Evolutionary conservation across 352 stramenopile genomes (phyloP).

Genomic region (Phytophthora kernoviae): DNA sequence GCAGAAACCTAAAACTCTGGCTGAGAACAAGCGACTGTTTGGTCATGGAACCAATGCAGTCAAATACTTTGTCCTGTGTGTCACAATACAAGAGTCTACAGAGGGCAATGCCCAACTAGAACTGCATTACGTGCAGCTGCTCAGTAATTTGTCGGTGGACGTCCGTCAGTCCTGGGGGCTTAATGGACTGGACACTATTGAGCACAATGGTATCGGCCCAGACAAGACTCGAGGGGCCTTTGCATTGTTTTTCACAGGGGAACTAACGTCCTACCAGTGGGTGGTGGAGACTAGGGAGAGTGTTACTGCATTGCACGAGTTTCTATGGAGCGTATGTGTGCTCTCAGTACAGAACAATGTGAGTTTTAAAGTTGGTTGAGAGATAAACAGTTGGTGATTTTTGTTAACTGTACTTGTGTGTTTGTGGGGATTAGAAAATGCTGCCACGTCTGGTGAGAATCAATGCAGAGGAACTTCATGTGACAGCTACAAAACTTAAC

Average conservation of each 20-base stretch:
- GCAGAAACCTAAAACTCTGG: constrained; percentile 63
- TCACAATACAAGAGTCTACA: constrained; percentile 55
- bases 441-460: constrained; percentile 62
- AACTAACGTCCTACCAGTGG: constrained; percentile 57
- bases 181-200: constrained; percentile 53
- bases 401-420: background rate
- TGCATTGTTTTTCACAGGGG: constrained; percentile 54
- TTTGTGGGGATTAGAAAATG: constrained; percentile 28
- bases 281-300: constrained; percentile 59
- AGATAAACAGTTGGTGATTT: background rate
- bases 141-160: constrained; percentile 71
- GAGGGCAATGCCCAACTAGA: constrained; percentile 24
- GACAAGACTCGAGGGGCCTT: constrained; percentile 64
- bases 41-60: constrained; percentile 26
- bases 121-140: constrained; percentile 68
- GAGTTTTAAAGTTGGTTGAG: background rate
- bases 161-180: constrained; percentile 69
- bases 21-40: constrained; percentile 63
- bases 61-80: constrained; percentile 75
- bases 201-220: constrained; percentile 56
- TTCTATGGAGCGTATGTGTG: constrained; percentile 73
- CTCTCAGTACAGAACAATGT: constrained; percentile 61
- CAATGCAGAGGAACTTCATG: constrained; percentile 64
- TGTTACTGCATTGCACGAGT: constrained; percentile 68
- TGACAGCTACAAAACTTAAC: constrained; percentile 53